Percentiles rank a stretch among this genome's conserved stretches.
Evolutionary conservation across 805 yeast species (phyloP).

Genomic region (Candida methanosorbosa): DNA sequence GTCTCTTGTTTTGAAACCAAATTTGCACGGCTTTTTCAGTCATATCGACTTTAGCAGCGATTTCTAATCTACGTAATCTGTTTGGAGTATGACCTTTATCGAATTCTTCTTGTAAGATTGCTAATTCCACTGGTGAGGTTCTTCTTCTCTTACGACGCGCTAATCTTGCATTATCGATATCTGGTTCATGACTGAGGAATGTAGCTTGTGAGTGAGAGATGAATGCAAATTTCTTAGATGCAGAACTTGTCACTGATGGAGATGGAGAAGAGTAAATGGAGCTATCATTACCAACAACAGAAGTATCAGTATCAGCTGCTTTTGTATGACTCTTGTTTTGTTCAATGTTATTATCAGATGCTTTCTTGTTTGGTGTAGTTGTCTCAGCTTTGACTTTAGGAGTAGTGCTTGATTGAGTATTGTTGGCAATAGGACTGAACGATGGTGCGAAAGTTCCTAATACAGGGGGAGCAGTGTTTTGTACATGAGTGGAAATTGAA

Average conservation of each 20-base stretch:
- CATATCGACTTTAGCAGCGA: conserved; percentile 81
- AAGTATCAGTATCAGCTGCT: too few species aligned
- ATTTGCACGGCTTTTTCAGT: conserved; percentile 97
- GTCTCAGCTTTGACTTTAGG: too few species aligned
- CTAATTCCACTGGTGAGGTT: conserved; percentile 81
- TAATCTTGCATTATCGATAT: conserved; percentile 81
- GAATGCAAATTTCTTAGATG: conserved; percentile 58
- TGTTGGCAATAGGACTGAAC: too few species aligned
- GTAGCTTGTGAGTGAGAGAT: conserved; percentile 90
- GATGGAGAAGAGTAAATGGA: not conserved
- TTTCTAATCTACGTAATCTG: conserved; percentile 62
- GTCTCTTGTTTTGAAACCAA: conserved; percentile 97
- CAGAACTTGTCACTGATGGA: not conserved
- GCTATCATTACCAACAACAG: too few species aligned
- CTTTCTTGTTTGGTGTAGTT: too few species aligned
- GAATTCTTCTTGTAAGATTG: conserved; percentile 76
- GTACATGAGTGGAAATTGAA: not conserved
- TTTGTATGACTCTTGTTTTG: too few species aligned
- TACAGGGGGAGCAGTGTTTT: not conserved
- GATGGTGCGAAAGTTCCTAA: not conserved
- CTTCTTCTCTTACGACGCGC: conserved; percentile 94
- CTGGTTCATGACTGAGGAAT: conserved; percentile 73
- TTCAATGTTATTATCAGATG: too few species aligned
- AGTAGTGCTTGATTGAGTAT: too few species aligned
- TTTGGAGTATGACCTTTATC: conserved; percentile 73